Evolutionary conservation across 2,329 filamentous ascomycete species (phyloP).

Genomic region (Dendrostoma leiphaemia): DNA sequence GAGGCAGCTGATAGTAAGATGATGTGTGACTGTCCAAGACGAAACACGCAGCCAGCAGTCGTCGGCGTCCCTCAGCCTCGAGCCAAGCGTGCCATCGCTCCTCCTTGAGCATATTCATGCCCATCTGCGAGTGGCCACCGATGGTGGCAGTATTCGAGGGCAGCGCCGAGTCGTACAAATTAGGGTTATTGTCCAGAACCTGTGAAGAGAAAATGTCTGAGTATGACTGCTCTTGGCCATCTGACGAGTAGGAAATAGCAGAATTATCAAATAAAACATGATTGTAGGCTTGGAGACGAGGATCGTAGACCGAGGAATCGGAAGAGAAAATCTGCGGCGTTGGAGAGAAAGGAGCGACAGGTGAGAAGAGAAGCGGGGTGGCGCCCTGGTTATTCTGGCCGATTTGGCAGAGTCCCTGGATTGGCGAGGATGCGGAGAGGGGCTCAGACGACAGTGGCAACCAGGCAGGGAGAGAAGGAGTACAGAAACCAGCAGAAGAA

Average conservation of each 20-base stretch:
- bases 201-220: conserved; percentile 29
- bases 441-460: conserved; percentile 10
- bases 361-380: conserved; percentile 10
- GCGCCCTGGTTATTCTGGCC: conserved; percentile 12
- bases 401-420: conserved; percentile 2
- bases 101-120: conserved; percentile 23
- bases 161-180: conserved; percentile 23
- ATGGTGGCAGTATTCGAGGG: conserved; percentile 22
- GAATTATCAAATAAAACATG: conserved; percentile 18
- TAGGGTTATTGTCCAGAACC: conserved; percentile 26
- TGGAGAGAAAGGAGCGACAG: conserved; percentile 12
- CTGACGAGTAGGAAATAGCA: conserved; percentile 22
- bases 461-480: conserved; percentile 15
- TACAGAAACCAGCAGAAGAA: conserved; percentile 2
- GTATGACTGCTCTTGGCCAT: conserved; percentile 24
- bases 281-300: conserved; percentile 12
- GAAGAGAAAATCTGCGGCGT: conserved; percentile 17
- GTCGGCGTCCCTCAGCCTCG: conserved; percentile 48
- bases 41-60: conserved; percentile 56
- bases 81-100: conserved; percentile 53
- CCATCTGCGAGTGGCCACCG: conserved; percentile 19
- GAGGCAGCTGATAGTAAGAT: conserved; percentile 51
- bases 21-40: conserved; percentile 55
- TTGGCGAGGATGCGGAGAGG: conserved; percentile 11
- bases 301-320: conserved; percentile 15